phyloP scores from a whole-genome alignment of 116 monocot species.

The Posidonia oceanica region DNA sequence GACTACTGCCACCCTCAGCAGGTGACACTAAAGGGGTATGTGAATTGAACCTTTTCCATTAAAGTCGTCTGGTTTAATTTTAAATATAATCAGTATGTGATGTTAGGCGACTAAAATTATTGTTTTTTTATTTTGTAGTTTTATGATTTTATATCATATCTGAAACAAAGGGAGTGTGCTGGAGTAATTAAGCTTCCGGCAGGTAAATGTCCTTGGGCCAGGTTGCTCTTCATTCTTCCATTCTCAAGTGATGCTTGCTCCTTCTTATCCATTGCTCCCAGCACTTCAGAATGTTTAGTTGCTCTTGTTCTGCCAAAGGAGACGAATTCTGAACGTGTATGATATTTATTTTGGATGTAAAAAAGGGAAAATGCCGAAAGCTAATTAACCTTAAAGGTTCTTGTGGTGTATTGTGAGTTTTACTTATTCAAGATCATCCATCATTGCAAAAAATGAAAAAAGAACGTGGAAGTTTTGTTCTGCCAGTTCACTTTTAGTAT shows the following conservation, averaged over 20 bases:
- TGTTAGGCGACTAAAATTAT: not conserved
- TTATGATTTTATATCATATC: slow-evolving; percentile 72
- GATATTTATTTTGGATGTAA: slow-evolving; percentile 3
- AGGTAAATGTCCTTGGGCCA: slow-evolving; percentile 50
- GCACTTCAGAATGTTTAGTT: slow-evolving; percentile 57
- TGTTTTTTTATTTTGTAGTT: slow-evolving; percentile 57
- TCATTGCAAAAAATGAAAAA: too few relatives aligned
- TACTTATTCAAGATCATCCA: too few relatives aligned
- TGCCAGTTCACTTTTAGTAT: too few relatives aligned
- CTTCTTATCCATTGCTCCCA: slow-evolving; percentile 44
- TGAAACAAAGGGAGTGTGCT: slow-evolving; percentile 94
- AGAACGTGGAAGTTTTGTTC: too few relatives aligned
- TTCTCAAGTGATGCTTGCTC: slow-evolving; percentile 55
- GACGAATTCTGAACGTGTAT: slow-evolving; percentile 11
- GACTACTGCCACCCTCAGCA: slow-evolving; percentile 53
- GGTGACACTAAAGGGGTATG: slow-evolving; percentile 89
- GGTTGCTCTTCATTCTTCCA: slow-evolving; percentile 86
- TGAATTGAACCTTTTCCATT: slow-evolving; percentile 8
- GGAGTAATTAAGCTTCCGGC: slow-evolving; percentile 93
- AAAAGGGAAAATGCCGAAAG: not conserved
- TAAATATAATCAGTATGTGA: not conserved
- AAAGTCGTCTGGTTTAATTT: not conserved
- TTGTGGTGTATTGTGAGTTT: too few relatives aligned
- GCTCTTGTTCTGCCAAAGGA: slow-evolving; percentile 44
- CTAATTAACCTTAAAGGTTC: too few relatives aligned